phyloP scores from a whole-genome alignment of 345 rosid species.

The Camelina hispida region DNA sequence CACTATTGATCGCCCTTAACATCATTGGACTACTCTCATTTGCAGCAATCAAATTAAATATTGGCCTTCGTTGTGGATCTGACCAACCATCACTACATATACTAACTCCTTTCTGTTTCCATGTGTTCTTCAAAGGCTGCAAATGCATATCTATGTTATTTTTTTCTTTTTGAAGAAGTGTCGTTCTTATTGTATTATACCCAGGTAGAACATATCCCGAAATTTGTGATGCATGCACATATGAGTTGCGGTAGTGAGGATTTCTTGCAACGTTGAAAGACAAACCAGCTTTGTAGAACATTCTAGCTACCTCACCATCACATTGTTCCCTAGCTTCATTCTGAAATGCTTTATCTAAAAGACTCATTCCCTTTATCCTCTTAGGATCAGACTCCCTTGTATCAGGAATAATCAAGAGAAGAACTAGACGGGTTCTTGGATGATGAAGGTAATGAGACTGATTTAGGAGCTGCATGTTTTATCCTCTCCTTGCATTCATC shows the following conservation, averaged over 20 bases:
- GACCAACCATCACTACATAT: constrained; percentile 26
- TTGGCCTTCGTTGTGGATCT: constrained; percentile 3
- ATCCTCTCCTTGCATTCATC: background rate
- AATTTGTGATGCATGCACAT: background rate
- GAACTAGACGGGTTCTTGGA: background rate
- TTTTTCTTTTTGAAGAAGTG: constrained; percentile 12
- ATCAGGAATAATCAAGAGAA: constrained; percentile 1
- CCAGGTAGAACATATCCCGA: background rate
- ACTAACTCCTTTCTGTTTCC: constrained; percentile 3
- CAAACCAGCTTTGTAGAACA: background rate
- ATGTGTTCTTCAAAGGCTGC: background rate
- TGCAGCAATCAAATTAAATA: constrained; percentile 5
- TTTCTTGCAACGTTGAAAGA: background rate
- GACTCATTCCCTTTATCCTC: background rate
- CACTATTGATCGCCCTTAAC: background rate
- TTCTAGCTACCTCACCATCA: constrained; percentile 21
- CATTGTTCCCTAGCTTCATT: constrained; percentile 1
- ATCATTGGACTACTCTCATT: constrained; percentile 20
- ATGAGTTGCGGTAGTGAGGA: background rate
- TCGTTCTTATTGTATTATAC: background rate
- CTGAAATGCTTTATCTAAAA: background rate
- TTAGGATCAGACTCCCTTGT: background rate
- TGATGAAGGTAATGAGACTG: background rate
- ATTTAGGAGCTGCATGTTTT: background rate
- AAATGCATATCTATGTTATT: constrained; percentile 3